Evolutionary conservation across 169 alveolate species (phyloP), one percentile per base, ranked within the genome.

Genomic region (Babesia ovis): DNA sequence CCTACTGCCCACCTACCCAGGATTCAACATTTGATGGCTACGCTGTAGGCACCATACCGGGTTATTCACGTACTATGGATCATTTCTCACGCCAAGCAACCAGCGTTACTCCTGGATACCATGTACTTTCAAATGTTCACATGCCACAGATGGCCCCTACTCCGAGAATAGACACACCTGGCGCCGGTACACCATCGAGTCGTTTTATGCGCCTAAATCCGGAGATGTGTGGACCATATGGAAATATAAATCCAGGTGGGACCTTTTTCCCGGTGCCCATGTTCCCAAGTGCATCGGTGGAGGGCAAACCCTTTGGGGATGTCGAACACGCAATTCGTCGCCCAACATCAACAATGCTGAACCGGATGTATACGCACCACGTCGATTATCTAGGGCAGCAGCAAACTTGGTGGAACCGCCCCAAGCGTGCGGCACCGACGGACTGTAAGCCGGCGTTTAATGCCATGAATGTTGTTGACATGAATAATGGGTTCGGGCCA

Each of bases 401-500:
- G 8, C 61, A 50, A 9, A 3, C 50, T 20, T 39, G 42, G 74
- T 64, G 74, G 74, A 31, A n/a, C 45, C 16, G 23, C 8, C 46
- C n/a, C 53, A n/a, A 64, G 37, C 62, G 32, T 18, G 37, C 74
- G 20, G 22, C 61, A 6, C 62, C 61, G 29, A 37, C 25, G 64
- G 62, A 25, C 18, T n/a, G 22, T 29, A n/a, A 32, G n/a, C 46
- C 51, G 31, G 51, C 51, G 18, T 45, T 25, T 16, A 32, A 25
- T 59, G 20, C 22, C 29, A 69, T 27, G 57, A 54, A 34, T 18
- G 27, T n/a, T n/a, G 43, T 18, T 16, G 64, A 68, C n/a, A 31
- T 51, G 48, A 41, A 18, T 16, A 83, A 79, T 23, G 87, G 37
- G 51, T 79, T 73, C 77, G 77, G 20, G 29, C 56, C 69, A n/a